These are phyloP conservation scores for Ramaria sp. DNA, from an alignment of 768 basidiomycete genomes.

Conservation along the genomic window DNA sequence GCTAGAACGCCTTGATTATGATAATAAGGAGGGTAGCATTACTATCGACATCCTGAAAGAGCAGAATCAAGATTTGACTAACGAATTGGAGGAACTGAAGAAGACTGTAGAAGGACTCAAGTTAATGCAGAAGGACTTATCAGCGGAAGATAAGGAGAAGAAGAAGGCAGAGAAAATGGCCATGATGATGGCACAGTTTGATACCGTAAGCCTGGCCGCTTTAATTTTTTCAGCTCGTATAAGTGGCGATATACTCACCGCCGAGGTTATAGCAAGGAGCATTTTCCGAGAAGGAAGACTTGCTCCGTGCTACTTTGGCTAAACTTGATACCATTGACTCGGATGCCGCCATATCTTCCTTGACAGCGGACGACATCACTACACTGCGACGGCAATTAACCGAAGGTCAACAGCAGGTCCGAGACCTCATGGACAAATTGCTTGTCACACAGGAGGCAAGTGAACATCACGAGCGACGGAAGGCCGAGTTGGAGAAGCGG, in stretches of 20 bases:
- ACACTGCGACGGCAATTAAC: conserved; percentile 79
- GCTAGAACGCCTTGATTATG: conserved; percentile 87
- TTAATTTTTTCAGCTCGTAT: conserved; percentile 8
- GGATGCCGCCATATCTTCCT: conserved; percentile 36
- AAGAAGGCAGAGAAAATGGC: conserved; percentile 99
- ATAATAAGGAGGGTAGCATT: conserved; percentile 90
- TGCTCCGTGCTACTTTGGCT: conserved; percentile 70
- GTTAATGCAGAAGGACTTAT: conserved; percentile 69
- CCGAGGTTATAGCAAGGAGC: conserved; percentile 59
- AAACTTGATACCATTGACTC: conserved; percentile 80
- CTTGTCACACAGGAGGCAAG: conserved; percentile 88
- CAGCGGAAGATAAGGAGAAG: conserved; percentile 96
- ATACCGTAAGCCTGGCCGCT: conserved; percentile 50
- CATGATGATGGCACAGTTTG: conserved; percentile 98
- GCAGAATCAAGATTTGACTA: conserved; percentile 78
- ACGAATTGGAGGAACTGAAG: conserved; percentile 83
- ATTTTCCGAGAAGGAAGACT: conserved; percentile 93
- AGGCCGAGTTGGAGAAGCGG: conserved; percentile 81
- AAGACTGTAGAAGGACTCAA: conserved; percentile 72
- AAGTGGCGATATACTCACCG: neutral
- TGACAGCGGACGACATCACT: conserved; percentile 69
- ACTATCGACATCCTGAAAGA: conserved; percentile 93
- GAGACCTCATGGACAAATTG: conserved; percentile 84
- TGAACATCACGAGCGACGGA: conserved; percentile 68
- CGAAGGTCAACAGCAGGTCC: conserved; percentile 75